Base-by-base conservation (phyloP, 1,139 yeast species). In the Sugiyamaella neomexicana region DNA sequence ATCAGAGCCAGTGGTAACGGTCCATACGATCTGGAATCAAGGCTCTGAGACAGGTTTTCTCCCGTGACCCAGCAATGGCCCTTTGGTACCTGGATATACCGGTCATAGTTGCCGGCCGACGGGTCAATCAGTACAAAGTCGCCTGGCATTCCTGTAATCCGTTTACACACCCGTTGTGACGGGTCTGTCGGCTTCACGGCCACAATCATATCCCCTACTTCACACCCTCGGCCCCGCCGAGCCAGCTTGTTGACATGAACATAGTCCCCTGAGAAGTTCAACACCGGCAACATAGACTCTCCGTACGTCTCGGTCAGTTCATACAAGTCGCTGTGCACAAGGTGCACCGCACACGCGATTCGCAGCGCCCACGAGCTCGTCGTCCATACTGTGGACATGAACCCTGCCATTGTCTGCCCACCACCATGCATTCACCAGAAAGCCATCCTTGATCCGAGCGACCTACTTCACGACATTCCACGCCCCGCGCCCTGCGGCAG, bases 11-110 rank as follows among this genome's bases (percentile, higher is more conserved):
- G 78, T 1, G 99, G 99, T 38, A 93, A 72, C 20, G 86, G 90
- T 25, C 93, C 89, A 68, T 93, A 93, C 0, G 90, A 82, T 61
- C 99, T 74, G 5, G 97, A 89, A 64, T 95, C 99, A 53, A 91
- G 73, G n/a, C 97, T 88, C 62, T 85, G 90, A 40, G 89, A 80
- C 55, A 93, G 70, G 66, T 93, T 93, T 67, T 93, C 99, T 1
- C 99, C 99, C 0, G 97, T 89, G 4, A 91, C 86, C 98, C 98
- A 95, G 46, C 90, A 89, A 71, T 95, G 99, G 2, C 99, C 99
- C 55, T 63, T 59, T 1, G 86, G 81, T 37, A 81, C 73, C 50
- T 73, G 72, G 2, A 85, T 79, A 32, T 80, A 79, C 55, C 80
- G 75, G 40, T 89, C 81, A 41, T 54, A 60, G 17, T 61, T 59